Conservation (phyloP, 2,329 filamentous ascomycete genomes). For the Ophidiomyces ophidiicola region DNA sequence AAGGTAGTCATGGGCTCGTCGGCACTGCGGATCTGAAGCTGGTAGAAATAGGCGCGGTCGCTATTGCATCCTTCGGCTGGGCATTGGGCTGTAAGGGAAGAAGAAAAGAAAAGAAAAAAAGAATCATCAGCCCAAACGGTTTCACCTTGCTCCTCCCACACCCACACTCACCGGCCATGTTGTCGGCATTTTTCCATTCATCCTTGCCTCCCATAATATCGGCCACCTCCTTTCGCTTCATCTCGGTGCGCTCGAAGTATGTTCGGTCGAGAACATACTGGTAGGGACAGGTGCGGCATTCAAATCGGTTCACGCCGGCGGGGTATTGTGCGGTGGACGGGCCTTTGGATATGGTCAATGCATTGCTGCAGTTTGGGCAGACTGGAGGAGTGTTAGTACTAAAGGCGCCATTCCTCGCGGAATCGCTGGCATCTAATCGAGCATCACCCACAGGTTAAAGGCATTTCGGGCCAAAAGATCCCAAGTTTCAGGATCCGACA, state of each 20-base stretch:
- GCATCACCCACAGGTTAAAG: conserved; percentile 28
- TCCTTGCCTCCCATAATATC: conserved; percentile 80
- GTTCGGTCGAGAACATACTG: conserved; percentile 68
- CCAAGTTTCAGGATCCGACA: too few species aligned
- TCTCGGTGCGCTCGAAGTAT: conserved; percentile 67
- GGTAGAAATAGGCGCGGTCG: conserved; percentile 80
- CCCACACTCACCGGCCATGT: conserved; percentile 47
- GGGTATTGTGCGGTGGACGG: conserved; percentile 29
- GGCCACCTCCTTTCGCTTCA: conserved; percentile 77
- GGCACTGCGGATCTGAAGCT: conserved; percentile 93
- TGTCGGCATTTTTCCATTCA: conserved; percentile 85
- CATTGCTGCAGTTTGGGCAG: conserved; percentile 40
- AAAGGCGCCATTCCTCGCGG: too few species aligned
- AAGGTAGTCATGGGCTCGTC: conserved; percentile 98
- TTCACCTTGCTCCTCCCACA: too few species aligned
- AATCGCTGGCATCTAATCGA: conserved; percentile 1
- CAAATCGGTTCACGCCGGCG: conserved; percentile 60
- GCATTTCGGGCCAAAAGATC: conserved; percentile 20
- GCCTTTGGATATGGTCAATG: conserved; percentile 35
- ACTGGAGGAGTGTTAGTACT: conserved; percentile 24
- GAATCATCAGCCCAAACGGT: too few species aligned
- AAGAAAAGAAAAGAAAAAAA: neutral
- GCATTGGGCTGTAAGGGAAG: conserved; percentile 54
- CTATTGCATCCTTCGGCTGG: conserved; percentile 68
- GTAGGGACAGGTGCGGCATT: conserved; percentile 92